phyloP scores from a whole-genome alignment of 768 basidiomycete species.

The Galerina marginata region DNA sequence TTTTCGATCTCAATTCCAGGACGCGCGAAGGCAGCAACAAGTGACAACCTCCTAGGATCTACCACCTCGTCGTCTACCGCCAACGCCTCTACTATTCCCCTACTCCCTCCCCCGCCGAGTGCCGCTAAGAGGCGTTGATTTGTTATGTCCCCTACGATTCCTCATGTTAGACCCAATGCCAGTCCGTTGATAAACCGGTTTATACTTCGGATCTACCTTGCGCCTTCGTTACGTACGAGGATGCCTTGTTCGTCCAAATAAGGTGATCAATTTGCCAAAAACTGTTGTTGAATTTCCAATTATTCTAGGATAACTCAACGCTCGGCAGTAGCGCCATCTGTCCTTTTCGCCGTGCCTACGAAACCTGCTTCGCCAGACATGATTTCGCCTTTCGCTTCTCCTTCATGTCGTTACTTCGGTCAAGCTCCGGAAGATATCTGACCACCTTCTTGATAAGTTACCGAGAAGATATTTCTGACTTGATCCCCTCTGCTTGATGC shows the following conservation, averaged over 20 bases:
- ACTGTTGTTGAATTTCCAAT: no score
- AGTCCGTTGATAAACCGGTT: neutral
- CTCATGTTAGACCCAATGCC: neutral
- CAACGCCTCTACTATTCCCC: conserved; percentile 55
- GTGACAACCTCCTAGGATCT: conserved; percentile 42
- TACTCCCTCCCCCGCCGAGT: conserved; percentile 86
- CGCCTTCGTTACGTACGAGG: no score
- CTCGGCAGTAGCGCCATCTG: neutral
- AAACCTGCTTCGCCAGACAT: neutral
- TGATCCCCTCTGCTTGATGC: neutral
- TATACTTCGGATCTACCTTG: neutral
- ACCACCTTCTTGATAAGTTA: neutral
- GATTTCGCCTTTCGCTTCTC: neutral
- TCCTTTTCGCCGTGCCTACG: neutral
- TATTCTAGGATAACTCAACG: no score
- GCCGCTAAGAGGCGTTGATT: conserved; percentile 53
- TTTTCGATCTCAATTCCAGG: conserved; percentile 93
- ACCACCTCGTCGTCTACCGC: conserved; percentile 26
- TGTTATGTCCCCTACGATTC: neutral
- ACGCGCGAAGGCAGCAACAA: conserved; percentile 49
- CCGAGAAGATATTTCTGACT: neutral
- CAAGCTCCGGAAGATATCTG: conserved; percentile 17
- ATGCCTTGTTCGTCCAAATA: no score
- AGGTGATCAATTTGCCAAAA: no score
- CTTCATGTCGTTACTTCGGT: conserved; percentile 15